Conservation (phyloP, 352 stramenopile species). For the Pythium angustatum region DNA sequence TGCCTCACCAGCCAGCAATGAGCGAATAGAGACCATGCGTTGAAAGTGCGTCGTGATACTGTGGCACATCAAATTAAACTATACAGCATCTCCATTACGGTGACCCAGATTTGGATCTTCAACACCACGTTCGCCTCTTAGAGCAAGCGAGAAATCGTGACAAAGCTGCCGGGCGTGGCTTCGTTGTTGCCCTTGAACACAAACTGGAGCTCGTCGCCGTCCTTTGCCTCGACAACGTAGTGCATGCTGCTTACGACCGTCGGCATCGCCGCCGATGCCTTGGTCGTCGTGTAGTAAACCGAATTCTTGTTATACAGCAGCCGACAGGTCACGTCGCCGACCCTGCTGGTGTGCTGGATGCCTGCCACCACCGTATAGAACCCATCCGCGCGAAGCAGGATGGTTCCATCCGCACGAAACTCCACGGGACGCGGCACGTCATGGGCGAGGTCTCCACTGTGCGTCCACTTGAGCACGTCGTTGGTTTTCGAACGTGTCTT, state of each 20-base stretch:
- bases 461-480: neutral
- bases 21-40: no score
- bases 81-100: no score
- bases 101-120: no score
- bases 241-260: neutral
- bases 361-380: neutral
- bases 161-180: neutral
- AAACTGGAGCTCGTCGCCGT: neutral
- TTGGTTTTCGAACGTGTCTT: neutral
- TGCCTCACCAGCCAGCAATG: neutral
- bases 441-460: neutral
- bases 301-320: neutral
- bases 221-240: conserved; percentile 4
- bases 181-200: conserved; percentile 7
- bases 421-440: neutral
- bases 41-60: no score
- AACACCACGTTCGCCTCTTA: neutral
- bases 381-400: neutral
- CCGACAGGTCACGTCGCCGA: neutral
- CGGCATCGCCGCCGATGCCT: neutral
- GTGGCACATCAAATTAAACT: no score
- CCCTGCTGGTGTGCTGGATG: conserved; percentile 5
- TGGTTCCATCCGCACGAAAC: conserved; percentile 2
- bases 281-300: neutral
- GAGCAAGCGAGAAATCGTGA: conserved; percentile 1